These are phyloP conservation scores for Metschnikowia peoriensis DNA, from an alignment of 805 yeast genomes.

Conservation along the genomic window DNA sequence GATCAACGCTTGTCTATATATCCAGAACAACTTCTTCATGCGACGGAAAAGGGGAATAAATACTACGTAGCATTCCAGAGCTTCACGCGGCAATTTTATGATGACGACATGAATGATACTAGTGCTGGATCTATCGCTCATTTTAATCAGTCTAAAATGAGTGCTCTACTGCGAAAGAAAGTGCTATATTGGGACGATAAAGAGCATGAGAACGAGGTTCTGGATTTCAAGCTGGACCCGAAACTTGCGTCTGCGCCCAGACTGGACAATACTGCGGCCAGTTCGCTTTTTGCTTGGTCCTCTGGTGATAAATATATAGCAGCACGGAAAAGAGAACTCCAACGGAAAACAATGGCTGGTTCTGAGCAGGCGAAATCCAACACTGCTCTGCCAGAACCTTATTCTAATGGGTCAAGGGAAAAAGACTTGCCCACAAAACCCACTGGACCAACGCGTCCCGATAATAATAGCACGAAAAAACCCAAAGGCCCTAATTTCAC, in stretches of 20 bases:
- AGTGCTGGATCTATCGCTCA: conserved; percentile 22
- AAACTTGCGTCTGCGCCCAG: no score
- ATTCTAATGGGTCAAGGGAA: background rate
- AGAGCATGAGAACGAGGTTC: conserved; percentile 1
- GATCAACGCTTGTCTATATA: conserved; percentile 14
- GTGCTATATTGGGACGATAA: conserved; percentile 16
- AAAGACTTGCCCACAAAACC: background rate
- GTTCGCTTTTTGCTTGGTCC: conserved; percentile 43
- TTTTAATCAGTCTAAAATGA: conserved; percentile 22
- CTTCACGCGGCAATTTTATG: conserved; percentile 33
- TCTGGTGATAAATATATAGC: conserved; percentile 40
- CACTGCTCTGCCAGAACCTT: background rate
- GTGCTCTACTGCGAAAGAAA: conserved; percentile 12
- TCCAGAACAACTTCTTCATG: conserved; percentile 37
- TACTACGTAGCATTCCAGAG: conserved; percentile 35
- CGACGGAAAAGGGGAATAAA: conserved; percentile 27
- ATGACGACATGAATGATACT: conserved; percentile 8
- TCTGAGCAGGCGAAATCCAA: background rate
- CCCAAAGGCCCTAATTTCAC: conserved; percentile 19
- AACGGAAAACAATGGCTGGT: background rate
- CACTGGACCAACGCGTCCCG: background rate
- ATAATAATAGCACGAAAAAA: conserved; percentile 3
- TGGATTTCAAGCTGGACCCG: background rate
- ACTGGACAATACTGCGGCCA: conserved; percentile 20
- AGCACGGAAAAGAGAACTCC: conserved; percentile 29